A percentile compares a stretch with the other conserved stretches of the same genome.
Conservation (phyloP, 2,329 filamentous ascomycete species). For the Calonectria henricotiae region DNA sequence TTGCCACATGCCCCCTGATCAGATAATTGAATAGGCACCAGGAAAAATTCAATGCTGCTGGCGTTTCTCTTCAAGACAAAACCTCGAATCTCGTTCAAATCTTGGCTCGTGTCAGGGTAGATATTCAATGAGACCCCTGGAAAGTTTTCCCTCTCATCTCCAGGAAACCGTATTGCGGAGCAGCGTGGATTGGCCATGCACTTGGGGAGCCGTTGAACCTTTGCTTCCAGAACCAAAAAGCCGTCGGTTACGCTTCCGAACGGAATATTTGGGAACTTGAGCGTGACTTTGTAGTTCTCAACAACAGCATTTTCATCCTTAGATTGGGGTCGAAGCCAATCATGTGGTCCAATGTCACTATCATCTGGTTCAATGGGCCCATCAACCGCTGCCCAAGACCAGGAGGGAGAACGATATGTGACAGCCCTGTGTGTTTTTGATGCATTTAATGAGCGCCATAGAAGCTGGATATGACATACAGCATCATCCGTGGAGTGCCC, state of each 20-base stretch:
- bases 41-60: not conserved
- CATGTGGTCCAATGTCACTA: not conserved
- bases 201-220: not conserved
- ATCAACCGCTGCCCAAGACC: slow-evolving; percentile 25
- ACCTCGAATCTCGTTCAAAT: not conserved
- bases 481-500: not conserved
- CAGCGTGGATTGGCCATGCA: not conserved
- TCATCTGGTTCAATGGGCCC: not conserved
- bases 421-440: not conserved
- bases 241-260: not conserved
- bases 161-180: not conserved
- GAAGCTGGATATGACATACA: not conserved
- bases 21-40: not conserved
- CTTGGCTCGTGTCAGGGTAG: not conserved
- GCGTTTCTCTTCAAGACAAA: not conserved
- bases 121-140: not conserved
- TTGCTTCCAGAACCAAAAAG: no score
- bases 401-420: slow-evolving; percentile 14
- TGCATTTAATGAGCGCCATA: not conserved
- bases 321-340: not conserved
- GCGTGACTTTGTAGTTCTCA: not conserved
- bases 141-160: no score
- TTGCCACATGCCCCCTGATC: no score
- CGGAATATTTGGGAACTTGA: not conserved
- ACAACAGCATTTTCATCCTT: no score